Base-by-base conservation (phyloP, 768 basidiomycete species). In the Exsudoporus frostii region DNA sequence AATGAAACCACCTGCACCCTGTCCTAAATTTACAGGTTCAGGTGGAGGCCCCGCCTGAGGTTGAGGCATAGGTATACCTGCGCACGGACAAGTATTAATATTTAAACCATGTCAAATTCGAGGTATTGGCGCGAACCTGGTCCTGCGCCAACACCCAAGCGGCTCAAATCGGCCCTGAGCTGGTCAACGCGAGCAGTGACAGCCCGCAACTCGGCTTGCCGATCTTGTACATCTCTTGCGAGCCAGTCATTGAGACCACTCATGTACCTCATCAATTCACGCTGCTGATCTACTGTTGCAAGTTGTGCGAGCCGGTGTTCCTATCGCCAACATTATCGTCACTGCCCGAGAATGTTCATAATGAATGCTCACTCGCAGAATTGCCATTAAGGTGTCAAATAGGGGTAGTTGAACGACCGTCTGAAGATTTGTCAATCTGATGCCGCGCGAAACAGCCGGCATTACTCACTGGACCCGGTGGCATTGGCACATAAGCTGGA, bases 181-280 rank as follows among this genome's bases (percentile, higher is more conserved):
- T 73, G 70, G 57, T 80, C 76, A 7, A 92, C 74, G 11, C 87
- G 79, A 17, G 81, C 82, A 39, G 81, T 74, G 8, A 93, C 81
- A 9, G 80, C 81, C 17, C 77, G 77, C 36, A 92, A 70, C 64
- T 92, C 90, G 4, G 79, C 75, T 56, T 90, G 90, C 22, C 91
- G 84, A 68, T 91, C 88, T 42, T 79, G 76, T 0, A 90, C 88
- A 65, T 93, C 91, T 32, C 84, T 79, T 51, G 79, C 84, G 15
- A 93, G 72, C 91, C 91, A 93, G 32, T 81, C 79, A 57, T 92
- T 93, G 30, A 92, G 72, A 2, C 76, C 80, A 44, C 79, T 65
- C 81, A 93, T 85, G 59, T 93, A 92, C 48, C 86, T 74, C 81
- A 89, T 89, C 46, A 90, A 72, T 64, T 88, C 88, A 36, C 88